phyloP scores from a whole-genome alignment of 768 basidiomycete genomes.

The Lentinula raphanica region DNA sequence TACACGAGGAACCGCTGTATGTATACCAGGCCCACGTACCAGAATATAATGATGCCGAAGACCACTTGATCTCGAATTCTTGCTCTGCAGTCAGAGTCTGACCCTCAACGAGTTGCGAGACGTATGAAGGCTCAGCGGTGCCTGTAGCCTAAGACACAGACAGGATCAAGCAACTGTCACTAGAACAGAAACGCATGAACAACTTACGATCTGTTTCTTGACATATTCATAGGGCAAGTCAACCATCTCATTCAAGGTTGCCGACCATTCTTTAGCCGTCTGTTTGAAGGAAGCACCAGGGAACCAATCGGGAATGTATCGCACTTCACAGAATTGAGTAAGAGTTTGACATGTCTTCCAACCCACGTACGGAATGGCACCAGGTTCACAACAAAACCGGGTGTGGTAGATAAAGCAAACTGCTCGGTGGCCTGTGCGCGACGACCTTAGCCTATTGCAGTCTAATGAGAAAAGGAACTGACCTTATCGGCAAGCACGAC shows the following conservation, averaged over 20 bases:
- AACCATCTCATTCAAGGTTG: slow-evolving; percentile 37
- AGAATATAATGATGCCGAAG: slow-evolving; percentile 27
- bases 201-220: slow-evolving; percentile 39
- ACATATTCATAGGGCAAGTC: slow-evolving; percentile 40
- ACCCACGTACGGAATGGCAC: slow-evolving; percentile 36
- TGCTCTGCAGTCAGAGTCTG: slow-evolving; percentile 11
- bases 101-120: slow-evolving; percentile 14
- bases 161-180: not conserved
- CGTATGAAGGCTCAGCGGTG: slow-evolving; percentile 17
- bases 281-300: slow-evolving; percentile 51
- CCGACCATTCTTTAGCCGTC: slow-evolving; percentile 40
- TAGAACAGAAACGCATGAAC: not conserved
- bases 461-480: slow-evolving; percentile 18
- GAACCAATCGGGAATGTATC: slow-evolving; percentile 49
- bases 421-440: slow-evolving; percentile 4
- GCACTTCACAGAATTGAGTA: slow-evolving; percentile 26
- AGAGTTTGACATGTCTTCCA: not conserved
- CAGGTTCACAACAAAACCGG: slow-evolving; percentile 45
- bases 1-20: not conserved
- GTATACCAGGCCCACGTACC: slow-evolving; percentile 12
- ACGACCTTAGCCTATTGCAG: too few species aligned
- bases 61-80: slow-evolving; percentile 20
- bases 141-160: slow-evolving; percentile 14
- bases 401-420: slow-evolving; percentile 25
- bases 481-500: slow-evolving; percentile 32